Evolutionary conservation across 2,329 filamentous ascomycete genomes (phyloP).

Genomic region (Claviceps lovelessii): DNA sequence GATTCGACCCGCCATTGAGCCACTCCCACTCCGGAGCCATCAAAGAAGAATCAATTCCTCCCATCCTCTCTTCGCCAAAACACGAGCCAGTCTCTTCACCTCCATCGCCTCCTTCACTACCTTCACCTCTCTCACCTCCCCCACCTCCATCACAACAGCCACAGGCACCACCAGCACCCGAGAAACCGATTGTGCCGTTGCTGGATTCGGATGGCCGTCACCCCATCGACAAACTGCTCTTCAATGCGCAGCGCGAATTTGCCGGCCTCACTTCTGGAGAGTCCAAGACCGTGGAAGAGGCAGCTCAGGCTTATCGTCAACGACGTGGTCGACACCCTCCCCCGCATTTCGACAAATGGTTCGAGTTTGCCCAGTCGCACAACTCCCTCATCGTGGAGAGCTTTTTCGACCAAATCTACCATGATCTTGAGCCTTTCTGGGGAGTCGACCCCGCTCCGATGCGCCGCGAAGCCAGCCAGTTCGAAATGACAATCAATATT

Average conservation of each 20-base stretch:
- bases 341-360: constrained; percentile 48
- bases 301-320: constrained; percentile 42
- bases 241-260: constrained; percentile 28
- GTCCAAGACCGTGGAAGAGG: constrained; percentile 36
- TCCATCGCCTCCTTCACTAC: neutral
- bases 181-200: neutral
- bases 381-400: constrained; percentile 45
- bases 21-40: neutral
- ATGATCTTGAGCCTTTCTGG: constrained; percentile 46
- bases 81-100: neutral
- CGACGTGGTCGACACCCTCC: constrained; percentile 47
- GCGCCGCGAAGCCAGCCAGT: constrained; percentile 37
- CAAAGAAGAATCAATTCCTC: neutral
- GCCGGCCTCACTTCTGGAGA: constrained; percentile 25
- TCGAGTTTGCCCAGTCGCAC: constrained; percentile 36
- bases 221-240: constrained; percentile 40
- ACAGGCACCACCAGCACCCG: neutral
- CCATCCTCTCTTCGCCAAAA: neutral
- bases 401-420: constrained; percentile 50
- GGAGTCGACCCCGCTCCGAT: constrained; percentile 32
- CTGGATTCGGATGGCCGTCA: constrained; percentile 16
- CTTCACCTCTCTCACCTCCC: too few relatives aligned
- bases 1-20: neutral
- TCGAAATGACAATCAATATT: constrained; percentile 47
- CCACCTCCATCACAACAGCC: too few relatives aligned